A percentile compares a stretch with the other conserved stretches of the same genome.
Conservation (phyloP, 345 rosid genomes). For the Aquilaria sinensis region DNA sequence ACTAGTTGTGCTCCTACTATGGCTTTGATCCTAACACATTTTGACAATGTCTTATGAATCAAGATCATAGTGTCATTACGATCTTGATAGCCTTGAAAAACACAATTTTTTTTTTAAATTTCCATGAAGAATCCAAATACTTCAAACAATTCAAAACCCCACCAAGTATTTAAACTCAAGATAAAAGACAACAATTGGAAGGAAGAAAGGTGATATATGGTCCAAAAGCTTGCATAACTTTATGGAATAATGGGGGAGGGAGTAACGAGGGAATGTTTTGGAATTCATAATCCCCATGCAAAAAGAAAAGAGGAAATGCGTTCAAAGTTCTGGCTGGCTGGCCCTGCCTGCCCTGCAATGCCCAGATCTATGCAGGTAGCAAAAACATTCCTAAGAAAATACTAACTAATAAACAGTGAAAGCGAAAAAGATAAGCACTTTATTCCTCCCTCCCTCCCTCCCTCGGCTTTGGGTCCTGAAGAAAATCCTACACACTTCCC, state of each 20-base stretch:
- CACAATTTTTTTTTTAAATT: too few relatives aligned
- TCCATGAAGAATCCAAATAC: too few relatives aligned
- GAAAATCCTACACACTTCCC: slow-evolving; percentile 52
- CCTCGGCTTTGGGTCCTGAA: slow-evolving; percentile 30
- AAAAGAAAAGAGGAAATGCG: slow-evolving; percentile 11
- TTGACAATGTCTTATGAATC: too few relatives aligned
- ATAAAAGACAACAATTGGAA: background rate
- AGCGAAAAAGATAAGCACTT: slow-evolving; percentile 22
- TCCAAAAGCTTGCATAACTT: slow-evolving; percentile 31
- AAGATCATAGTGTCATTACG: too few relatives aligned
- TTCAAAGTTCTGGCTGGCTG: slow-evolving; percentile 1
- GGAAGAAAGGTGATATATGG: background rate
- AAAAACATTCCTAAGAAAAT: background rate
- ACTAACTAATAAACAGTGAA: background rate
- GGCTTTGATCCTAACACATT: too few relatives aligned
- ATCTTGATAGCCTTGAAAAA: too few relatives aligned
- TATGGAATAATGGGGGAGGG: slow-evolving; percentile 34
- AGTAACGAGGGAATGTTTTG: slow-evolving; percentile 18
- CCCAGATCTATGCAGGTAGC: too few relatives aligned
- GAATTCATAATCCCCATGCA: slow-evolving; percentile 37
- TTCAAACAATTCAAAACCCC: too few relatives aligned
- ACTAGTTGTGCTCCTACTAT: too few relatives aligned
- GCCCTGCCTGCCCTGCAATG: too few relatives aligned
- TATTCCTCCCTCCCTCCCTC: slow-evolving; percentile 19
- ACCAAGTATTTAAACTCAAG: too few relatives aligned